phyloP scores from a whole-genome alignment of 306 rosid species.

The Prunus davidiana region DNA sequence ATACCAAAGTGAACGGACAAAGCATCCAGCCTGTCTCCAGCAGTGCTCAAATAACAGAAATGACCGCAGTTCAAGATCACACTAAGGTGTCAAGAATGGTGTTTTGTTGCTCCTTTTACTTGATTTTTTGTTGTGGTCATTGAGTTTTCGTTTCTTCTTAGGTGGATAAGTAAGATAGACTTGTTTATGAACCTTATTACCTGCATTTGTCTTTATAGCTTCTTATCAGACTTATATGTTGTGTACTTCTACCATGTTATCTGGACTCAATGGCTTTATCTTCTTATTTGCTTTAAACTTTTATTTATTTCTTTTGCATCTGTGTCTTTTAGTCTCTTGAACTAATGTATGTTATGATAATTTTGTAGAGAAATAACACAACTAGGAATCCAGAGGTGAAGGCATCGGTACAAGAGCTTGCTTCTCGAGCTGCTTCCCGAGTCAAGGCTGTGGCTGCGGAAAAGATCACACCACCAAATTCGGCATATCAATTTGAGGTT shows the following conservation, averaged over 20 bases:
- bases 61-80: slow-evolving; percentile 38
- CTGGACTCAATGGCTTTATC: background rate
- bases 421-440: slow-evolving; percentile 75
- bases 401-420: slow-evolving; percentile 71
- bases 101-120: background rate
- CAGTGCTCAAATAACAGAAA: slow-evolving; percentile 35
- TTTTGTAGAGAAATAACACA: slow-evolving; percentile 49
- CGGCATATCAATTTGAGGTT: slow-evolving; percentile 91
- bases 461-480: slow-evolving; percentile 61
- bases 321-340: background rate
- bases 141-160: background rate
- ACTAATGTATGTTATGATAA: background rate
- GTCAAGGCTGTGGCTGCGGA: slow-evolving; percentile 70
- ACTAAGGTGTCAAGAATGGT: slow-evolving; percentile 41
- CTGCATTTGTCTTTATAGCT: background rate
- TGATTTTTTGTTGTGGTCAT: background rate
- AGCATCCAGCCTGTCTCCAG: slow-evolving; percentile 36
- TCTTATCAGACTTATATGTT: background rate
- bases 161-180: background rate
- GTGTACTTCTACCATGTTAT: background rate
- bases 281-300: background rate
- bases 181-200: background rate
- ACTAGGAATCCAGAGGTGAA: slow-evolving; percentile 41
- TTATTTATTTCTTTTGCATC: background rate
- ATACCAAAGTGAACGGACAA: slow-evolving; percentile 39